Percentiles rank a stretch among this genome's conserved stretches.
phyloP scores from a whole-genome alignment of 208 protist species.

The Leishmania tropica region DNA sequence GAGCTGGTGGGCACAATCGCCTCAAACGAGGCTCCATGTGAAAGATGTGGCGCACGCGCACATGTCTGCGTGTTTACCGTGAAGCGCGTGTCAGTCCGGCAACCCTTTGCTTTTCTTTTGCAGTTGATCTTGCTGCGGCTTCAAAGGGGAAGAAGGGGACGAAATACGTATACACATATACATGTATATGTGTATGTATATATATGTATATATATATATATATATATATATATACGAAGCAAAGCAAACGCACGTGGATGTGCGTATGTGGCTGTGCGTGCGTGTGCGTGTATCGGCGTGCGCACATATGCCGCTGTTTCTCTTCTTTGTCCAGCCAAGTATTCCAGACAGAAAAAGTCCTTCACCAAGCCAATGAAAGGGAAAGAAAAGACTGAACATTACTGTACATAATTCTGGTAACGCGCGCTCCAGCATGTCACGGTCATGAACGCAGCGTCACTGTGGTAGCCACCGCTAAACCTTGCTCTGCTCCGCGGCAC shows the following conservation, averaged over 20 bases:
- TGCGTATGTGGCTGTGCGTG: not conserved
- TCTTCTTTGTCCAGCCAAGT: not conserved
- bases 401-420: constrained; percentile 6
- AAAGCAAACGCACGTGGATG: not conserved
- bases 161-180: not conserved
- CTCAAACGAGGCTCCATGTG: not conserved
- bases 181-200: not conserved
- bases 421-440: no score
- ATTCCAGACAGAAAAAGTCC: not conserved
- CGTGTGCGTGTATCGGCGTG: not conserved
- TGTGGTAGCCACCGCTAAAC: not conserved
- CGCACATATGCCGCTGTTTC: not conserved
- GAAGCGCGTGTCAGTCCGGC: no score
- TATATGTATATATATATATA: not conserved
- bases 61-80: not conserved
- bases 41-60: not conserved
- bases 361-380: not conserved
- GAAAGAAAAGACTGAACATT: constrained; percentile 8
- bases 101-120: not conserved
- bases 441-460: constrained; percentile 1
- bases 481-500: not conserved
- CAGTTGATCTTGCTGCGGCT: not conserved
- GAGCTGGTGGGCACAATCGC: not conserved
- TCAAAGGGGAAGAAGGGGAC: not conserved
- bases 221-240: not conserved